phyloP scores from a whole-genome alignment of 371 early-diverging fungal genomes.

The Mortierella sp. region DNA sequence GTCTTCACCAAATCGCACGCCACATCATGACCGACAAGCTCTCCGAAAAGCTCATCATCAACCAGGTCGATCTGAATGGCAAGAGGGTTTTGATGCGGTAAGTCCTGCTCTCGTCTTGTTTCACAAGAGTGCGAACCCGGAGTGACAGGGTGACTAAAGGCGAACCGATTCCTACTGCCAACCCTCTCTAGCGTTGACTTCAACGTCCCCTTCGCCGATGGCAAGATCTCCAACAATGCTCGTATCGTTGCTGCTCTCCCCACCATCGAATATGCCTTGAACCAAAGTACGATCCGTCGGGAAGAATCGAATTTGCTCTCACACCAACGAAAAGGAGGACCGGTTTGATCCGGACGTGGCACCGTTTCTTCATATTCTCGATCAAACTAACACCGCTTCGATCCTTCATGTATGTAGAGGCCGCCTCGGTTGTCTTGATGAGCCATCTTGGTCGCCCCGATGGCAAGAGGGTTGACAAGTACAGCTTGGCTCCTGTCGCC shows the following conservation, averaged over 20 bases:
- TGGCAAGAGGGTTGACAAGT: conserved; percentile 88
- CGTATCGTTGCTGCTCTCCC: conserved; percentile 97
- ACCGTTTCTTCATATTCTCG: not conserved
- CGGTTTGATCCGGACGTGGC: conserved; percentile 19
- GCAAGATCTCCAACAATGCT: conserved; percentile 95
- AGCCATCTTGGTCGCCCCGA: conserved; percentile 99
- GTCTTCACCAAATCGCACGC: conserved; percentile 37
- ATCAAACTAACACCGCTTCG: not conserved
- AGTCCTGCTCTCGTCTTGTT: conserved; percentile 4
- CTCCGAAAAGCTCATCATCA: conserved; percentile 84
- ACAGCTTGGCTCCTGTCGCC: conserved; percentile 94
- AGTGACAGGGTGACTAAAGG: conserved; percentile 7
- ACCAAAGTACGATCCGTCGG: conserved; percentile 65
- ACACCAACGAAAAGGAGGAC: conserved; percentile 28
- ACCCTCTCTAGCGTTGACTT: conserved; percentile 89
- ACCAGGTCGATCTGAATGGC: conserved; percentile 85
- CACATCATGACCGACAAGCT: conserved; percentile 59
- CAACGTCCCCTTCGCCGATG: conserved; percentile 96
- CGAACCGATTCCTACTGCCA: not conserved
- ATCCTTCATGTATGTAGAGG: conserved; percentile 59
- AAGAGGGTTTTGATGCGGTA: conserved; percentile 96
- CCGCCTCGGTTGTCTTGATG: conserved; percentile 94
- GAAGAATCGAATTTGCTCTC: conserved; percentile 14
- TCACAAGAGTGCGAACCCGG: not conserved
- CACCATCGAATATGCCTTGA: conserved; percentile 93